These are phyloP conservation scores for Xylaria polymorpha DNA, from an alignment of 2,329 filamentous ascomycete genomes.

Conservation along the genomic window DNA sequence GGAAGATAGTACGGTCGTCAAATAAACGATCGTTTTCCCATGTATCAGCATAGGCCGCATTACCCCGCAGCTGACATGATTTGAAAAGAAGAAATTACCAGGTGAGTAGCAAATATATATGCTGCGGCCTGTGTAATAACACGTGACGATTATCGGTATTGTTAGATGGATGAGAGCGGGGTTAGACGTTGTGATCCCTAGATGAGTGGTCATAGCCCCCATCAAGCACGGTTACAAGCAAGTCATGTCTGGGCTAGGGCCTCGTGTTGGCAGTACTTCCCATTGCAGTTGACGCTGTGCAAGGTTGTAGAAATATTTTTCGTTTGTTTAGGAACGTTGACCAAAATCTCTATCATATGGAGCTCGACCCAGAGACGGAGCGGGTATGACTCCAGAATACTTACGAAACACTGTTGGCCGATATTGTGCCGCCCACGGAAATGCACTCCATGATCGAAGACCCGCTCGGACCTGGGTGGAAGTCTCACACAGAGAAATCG, in stretches of 20 bases:
- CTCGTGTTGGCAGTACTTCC: constrained; percentile 19
- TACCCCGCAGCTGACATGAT: not conserved
- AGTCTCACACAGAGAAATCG: constrained; percentile 13
- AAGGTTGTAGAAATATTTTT: constrained; percentile 5
- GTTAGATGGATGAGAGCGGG: not conserved
- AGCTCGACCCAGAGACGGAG: constrained; percentile 19
- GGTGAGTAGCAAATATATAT: too few species aligned
- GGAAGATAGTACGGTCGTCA: too few species aligned
- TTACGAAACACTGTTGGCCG: constrained; percentile 7
- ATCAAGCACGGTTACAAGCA: not conserved
- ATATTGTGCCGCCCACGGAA: not conserved
- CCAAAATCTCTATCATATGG: not conserved
- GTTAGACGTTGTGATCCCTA: not conserved
- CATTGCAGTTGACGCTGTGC: constrained; percentile 14
- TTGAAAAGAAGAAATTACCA: not conserved
- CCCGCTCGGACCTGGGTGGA: constrained; percentile 23
- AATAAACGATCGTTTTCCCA: not conserved
- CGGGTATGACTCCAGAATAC: not conserved
- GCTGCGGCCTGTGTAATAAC: constrained; percentile 12
- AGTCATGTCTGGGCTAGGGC: constrained; percentile 26
- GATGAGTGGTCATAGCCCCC: not conserved
- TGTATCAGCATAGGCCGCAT: not conserved
- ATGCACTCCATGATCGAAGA: constrained; percentile 18
- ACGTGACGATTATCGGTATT: constrained; percentile 4
- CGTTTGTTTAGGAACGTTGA: not conserved